These are phyloP conservation scores for Arthroderma uncinatum DNA, from an alignment of 2,329 filamentous ascomycete genomes.

Conservation along the genomic window DNA sequence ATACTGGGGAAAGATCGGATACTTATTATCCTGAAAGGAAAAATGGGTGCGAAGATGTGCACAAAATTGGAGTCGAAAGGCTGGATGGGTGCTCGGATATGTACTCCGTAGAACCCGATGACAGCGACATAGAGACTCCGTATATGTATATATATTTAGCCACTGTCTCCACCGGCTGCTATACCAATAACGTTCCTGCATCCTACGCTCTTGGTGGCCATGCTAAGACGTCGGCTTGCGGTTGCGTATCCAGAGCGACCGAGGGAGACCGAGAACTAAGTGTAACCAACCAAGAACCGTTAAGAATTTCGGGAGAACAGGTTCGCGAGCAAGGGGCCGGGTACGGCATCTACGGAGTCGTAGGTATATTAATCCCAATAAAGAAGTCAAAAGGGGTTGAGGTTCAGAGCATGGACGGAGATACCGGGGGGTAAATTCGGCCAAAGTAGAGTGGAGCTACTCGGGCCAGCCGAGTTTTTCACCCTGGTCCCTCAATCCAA, in stretches of 20 bases:
- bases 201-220: neutral
- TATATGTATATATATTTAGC: neutral
- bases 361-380: too few species aligned
- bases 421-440: too few species aligned
- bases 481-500: too few species aligned
- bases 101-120: neutral
- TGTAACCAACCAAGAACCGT: neutral
- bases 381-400: too few species aligned
- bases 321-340: neutral
- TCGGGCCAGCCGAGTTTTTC: too few species aligned
- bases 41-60: neutral
- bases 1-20: neutral
- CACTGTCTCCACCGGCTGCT: neutral
- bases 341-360: neutral
- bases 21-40: constrained; percentile 6
- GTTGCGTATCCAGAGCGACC: neutral
- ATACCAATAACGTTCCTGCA: constrained; percentile 1
- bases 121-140: neutral
- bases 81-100: neutral
- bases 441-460: too few species aligned
- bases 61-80: neutral
- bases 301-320: neutral
- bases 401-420: too few species aligned
- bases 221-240: neutral
- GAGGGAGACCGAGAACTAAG: constrained; percentile 1